phyloP scores from a whole-genome alignment of 176 grass and related monocot genomes.

The Oryza coarctata region DNA sequence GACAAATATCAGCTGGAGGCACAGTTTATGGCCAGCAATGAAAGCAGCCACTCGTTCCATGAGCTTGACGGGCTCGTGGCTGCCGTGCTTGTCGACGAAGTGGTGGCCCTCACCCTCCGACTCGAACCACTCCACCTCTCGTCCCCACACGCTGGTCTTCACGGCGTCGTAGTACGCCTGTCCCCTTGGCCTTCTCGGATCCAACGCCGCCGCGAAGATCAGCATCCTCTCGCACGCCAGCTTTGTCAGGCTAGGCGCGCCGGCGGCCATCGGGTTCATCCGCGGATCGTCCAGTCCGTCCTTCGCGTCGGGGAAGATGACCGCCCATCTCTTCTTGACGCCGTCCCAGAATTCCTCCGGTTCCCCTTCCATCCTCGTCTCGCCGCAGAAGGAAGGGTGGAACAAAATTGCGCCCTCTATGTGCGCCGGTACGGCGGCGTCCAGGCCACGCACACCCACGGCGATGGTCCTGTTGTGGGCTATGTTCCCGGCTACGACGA shows the following conservation, averaged over 20 bases:
- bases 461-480: constrained; percentile 50
- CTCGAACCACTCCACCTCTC: constrained; percentile 40
- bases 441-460: not conserved
- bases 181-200: constrained; percentile 38
- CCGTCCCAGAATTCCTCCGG: not conserved
- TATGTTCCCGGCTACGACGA: constrained; percentile 63
- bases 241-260: constrained; percentile 25
- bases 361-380: constrained; percentile 11
- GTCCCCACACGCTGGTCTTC: constrained; percentile 42
- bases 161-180: constrained; percentile 46
- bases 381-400: constrained; percentile 35
- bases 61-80: constrained; percentile 32
- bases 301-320: constrained; percentile 29
- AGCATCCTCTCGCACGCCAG: constrained; percentile 34
- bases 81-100: constrained; percentile 28
- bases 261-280: constrained; percentile 55
- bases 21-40: not conserved
- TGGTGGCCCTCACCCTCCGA: constrained; percentile 44
- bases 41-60: constrained; percentile 28
- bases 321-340: constrained; percentile 32
- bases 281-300: constrained; percentile 43
- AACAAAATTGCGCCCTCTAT: constrained; percentile 35
- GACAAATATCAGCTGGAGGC: not conserved
- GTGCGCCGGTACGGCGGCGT: not conserved
- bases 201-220: constrained; percentile 31